Percentiles rank a stretch among this genome's conserved stretches.
phyloP scores from a whole-genome alignment of 2,329 filamentous ascomycete genomes.

The Fusarium nurragi region DNA sequence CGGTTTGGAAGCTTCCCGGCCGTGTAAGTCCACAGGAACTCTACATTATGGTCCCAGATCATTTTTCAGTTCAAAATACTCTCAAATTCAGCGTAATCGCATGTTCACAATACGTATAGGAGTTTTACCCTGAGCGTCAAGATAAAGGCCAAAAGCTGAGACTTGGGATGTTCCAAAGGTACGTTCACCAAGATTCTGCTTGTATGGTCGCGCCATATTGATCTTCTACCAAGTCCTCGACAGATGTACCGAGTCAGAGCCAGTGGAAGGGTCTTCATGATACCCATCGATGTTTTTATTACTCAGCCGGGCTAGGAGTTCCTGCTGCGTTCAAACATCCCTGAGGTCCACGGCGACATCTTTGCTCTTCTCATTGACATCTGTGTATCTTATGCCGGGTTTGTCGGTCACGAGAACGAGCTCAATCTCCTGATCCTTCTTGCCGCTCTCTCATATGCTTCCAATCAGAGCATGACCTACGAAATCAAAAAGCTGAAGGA shows the following conservation, averaged over 20 bases:
- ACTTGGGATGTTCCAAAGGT: constrained; percentile 1
- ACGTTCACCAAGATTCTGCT: neutral
- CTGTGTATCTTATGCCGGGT: constrained; percentile 17
- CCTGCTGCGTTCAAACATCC: constrained; percentile 2
- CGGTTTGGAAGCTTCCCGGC: constrained; percentile 3
- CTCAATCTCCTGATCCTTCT: constrained; percentile 40
- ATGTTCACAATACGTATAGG: neutral
- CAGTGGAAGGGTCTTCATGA: neutral
- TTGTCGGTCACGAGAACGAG: constrained; percentile 34
- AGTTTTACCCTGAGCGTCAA: neutral
- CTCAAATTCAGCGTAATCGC: rapidly evolving
- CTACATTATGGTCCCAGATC: neutral
- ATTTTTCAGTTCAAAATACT: no score
- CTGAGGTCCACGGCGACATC: constrained; percentile 21
- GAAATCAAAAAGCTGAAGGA: constrained; percentile 32
- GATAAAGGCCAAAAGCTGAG: neutral
- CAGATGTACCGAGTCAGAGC: neutral
- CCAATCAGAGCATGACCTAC: constrained; percentile 21
- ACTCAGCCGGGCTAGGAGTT: constrained; percentile 15
- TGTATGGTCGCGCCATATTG: neutral
- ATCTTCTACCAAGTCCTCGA: neutral
- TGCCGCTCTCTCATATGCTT: constrained; percentile 22
- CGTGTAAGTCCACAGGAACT: constrained; percentile 5
- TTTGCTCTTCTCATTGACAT: constrained; percentile 39
- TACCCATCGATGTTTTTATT: constrained; percentile 1